phyloP scores from a whole-genome alignment of 495 filamentous ascomycete genomes.

The Massariosphaeria phaeospora region DNA sequence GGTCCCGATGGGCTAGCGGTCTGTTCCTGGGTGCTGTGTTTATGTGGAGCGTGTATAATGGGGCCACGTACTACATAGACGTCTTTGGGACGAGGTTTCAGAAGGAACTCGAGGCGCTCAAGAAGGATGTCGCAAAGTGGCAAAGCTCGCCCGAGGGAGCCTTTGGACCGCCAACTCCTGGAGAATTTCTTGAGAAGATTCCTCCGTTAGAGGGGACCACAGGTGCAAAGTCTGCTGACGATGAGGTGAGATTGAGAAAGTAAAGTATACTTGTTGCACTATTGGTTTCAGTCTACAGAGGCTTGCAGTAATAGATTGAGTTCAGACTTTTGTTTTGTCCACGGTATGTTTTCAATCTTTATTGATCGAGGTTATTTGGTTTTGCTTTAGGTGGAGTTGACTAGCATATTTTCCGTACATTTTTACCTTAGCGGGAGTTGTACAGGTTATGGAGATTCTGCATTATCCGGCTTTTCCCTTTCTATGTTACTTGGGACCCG shows the following conservation, averaged over 20 bases:
- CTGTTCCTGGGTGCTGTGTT: constrained; percentile 74
- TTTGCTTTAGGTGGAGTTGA: not conserved
- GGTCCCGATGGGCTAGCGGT: constrained; percentile 74
- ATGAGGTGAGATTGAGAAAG: constrained; percentile 16
- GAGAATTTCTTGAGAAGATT: constrained; percentile 17
- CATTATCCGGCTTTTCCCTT: not conserved
- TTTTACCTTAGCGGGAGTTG: too few relatives aligned
- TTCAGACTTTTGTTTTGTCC: not conserved
- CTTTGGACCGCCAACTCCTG: constrained; percentile 5
- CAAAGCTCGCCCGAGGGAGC: constrained; percentile 46
- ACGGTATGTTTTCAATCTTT: not conserved
- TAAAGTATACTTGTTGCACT: not conserved
- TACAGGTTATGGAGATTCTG: not conserved
- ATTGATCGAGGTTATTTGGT: not conserved
- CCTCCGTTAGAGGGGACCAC: constrained; percentile 25
- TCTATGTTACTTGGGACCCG: constrained; percentile 1
- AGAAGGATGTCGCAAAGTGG: constrained; percentile 85
- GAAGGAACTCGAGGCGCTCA: constrained; percentile 88
- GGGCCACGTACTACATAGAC: constrained; percentile 95
- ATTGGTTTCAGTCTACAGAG: not conserved
- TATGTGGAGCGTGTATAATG: constrained; percentile 88
- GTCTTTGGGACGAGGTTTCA: constrained; percentile 95
- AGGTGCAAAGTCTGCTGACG: constrained; percentile 9
- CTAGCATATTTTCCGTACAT: not conserved
- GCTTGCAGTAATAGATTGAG: constrained; percentile 1